phyloP scores from a whole-genome alignment of 352 stramenopile genomes.

The Globisporangium heterothallicum region DNA sequence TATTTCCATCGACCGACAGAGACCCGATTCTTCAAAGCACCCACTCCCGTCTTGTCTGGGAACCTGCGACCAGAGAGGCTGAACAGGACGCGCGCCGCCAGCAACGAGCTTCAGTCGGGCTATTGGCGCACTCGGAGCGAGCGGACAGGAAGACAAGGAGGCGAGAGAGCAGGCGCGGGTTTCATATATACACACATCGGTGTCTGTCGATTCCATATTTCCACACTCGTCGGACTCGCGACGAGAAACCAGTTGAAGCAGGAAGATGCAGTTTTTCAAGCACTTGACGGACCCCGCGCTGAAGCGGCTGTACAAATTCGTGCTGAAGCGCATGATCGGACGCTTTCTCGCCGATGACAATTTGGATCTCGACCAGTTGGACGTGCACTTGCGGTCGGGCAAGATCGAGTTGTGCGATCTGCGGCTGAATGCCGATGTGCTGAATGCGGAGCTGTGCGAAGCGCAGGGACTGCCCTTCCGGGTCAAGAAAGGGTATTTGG shows the following conservation, averaged over 20 bases:
- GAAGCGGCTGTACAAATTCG: constrained; percentile 90
- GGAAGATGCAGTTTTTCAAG: constrained; percentile 83
- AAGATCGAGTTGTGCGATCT: constrained; percentile 79
- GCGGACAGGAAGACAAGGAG: constrained; percentile 5
- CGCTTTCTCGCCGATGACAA: constrained; percentile 80
- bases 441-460: constrained; percentile 77
- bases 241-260: neutral
- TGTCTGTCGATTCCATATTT: no score
- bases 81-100: no score
- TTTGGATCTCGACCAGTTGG: constrained; percentile 81
- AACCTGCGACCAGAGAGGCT: no score
- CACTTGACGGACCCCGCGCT: constrained; percentile 83
- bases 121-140: neutral
- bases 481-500: constrained; percentile 83
- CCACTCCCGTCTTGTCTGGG: no score
- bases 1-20: no score
- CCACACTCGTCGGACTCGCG: neutral
- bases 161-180: no score
- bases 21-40: no score
- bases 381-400: constrained; percentile 77
- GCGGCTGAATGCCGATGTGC: constrained; percentile 66
- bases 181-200: no score
- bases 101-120: no score
- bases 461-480: constrained; percentile 67
- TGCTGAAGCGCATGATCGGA: constrained; percentile 86